Evolutionary conservation across 345 rosid genomes (phyloP).

Genomic region (Cardiospermum halicacabum): DNA sequence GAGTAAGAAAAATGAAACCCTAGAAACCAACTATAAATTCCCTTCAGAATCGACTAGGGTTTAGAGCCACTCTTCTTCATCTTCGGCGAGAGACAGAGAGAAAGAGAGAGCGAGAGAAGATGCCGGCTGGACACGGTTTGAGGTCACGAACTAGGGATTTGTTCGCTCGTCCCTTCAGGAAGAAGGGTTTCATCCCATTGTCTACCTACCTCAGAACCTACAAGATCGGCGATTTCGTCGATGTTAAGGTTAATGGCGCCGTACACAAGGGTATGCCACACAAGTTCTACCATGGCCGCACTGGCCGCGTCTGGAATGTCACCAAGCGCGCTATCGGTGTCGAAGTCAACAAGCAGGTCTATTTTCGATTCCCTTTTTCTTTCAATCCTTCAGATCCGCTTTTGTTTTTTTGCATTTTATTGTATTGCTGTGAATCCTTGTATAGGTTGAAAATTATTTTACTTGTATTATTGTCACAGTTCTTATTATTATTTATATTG

Average conservation of each 20-base stretch:
- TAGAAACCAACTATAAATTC: constrained; percentile 2
- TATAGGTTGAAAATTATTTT: too few relatives aligned
- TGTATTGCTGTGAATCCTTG: too few relatives aligned
- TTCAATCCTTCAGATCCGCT: background rate
- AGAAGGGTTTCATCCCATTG: constrained; percentile 73
- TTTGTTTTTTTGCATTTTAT: too few relatives aligned
- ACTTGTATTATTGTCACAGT: too few relatives aligned
- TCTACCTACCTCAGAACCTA: constrained; percentile 59
- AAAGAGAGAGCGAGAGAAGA: constrained; percentile 21
- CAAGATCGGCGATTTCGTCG: constrained; percentile 66
- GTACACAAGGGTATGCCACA: constrained; percentile 85
- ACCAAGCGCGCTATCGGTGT: constrained; percentile 81
- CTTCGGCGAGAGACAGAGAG: background rate
- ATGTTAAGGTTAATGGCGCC: constrained; percentile 73
- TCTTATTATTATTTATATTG: too few relatives aligned
- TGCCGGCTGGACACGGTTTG: constrained; percentile 78
- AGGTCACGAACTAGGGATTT: constrained; percentile 59
- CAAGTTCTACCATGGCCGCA: constrained; percentile 81
- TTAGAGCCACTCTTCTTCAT: background rate
- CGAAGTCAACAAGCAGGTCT: constrained; percentile 72
- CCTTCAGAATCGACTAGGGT: background rate
- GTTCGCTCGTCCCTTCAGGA: constrained; percentile 66
- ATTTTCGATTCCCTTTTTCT: background rate
- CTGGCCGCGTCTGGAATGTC: constrained; percentile 77
- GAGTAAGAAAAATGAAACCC: background rate